Percentiles rank a stretch among this genome's conserved stretches.
phyloP scores from a whole-genome alignment of 345 rosid genomes.

The Kernera saxatilis region DNA sequence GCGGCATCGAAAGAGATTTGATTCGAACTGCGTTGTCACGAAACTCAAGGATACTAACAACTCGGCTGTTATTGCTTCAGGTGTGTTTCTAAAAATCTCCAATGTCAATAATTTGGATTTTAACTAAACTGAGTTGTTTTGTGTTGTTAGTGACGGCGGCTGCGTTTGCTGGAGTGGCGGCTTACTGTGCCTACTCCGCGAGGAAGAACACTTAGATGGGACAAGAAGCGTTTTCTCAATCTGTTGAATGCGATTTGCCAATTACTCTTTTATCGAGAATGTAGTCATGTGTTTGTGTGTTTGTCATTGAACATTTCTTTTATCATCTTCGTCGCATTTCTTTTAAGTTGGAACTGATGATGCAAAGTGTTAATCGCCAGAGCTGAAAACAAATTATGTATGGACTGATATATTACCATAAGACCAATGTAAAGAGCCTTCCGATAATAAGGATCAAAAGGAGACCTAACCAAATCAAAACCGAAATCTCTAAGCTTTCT shows the following conservation, averaged over 20 bases:
- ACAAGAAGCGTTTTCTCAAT: background rate
- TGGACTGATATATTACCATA: no score
- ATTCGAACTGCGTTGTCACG: slow-evolving; percentile 13
- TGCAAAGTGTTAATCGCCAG: background rate
- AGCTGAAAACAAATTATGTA: background rate
- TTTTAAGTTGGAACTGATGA: background rate
- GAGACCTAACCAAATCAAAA: slow-evolving; percentile 39
- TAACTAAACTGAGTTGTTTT: background rate
- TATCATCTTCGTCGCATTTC: slow-evolving; percentile 13
- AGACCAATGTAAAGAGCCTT: no score
- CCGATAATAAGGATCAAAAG: slow-evolving; percentile 16
- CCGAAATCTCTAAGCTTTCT: slow-evolving; percentile 25
- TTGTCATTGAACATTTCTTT: background rate
- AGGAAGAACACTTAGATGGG: slow-evolving; percentile 18
- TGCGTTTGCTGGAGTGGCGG: slow-evolving; percentile 34
- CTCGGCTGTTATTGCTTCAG: slow-evolving; percentile 28
- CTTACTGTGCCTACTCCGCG: slow-evolving; percentile 30
- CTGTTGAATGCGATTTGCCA: background rate
- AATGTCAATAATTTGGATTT: background rate
- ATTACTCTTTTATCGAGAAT: background rate
- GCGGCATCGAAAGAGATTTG: slow-evolving; percentile 22
- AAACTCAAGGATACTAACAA: slow-evolving; percentile 24
- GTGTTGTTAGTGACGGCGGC: slow-evolving; percentile 28
- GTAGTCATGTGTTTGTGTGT: no score
- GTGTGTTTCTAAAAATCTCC: background rate